Evolutionary conservation across 768 basidiomycete genomes (phyloP).

Genomic region (Amanita pallidorosea): DNA sequence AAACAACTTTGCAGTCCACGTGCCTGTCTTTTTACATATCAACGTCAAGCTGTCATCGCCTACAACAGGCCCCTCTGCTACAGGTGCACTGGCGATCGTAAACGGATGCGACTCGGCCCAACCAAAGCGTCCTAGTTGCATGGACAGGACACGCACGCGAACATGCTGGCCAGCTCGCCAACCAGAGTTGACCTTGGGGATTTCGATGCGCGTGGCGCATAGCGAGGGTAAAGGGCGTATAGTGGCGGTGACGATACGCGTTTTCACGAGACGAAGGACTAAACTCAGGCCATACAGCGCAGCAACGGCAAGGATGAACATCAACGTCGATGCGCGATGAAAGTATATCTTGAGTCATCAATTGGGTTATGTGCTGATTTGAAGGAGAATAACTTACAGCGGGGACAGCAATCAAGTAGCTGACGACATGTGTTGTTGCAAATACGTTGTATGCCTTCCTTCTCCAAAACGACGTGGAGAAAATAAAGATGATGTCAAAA

Average conservation of each 20-base stretch:
- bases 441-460: no score
- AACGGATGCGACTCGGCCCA: conserved; percentile 70
- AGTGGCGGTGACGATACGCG: background rate
- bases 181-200: background rate
- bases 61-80: conserved; percentile 19
- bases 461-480: no score
- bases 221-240: background rate
- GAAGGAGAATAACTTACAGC: no score
- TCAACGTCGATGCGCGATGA: no score
- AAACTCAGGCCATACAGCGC: background rate
- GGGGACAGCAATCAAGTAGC: no score
- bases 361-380: no score
- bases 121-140: conserved; percentile 38
- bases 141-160: conserved; percentile 41
- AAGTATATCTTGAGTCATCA: no score
- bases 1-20: conserved; percentile 36
- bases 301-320: no score
- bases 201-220: background rate
- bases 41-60: conserved; percentile 41
- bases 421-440: no score
- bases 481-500: no score
- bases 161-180: background rate
- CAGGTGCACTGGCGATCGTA: conserved; percentile 51
- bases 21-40: conserved; percentile 36
- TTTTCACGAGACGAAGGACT: background rate